Percentiles rank a stretch among this genome's conserved stretches.
Evolutionary conservation across 257 asterid genomes (phyloP).

Genomic region (Phtheirospermum japonicum): DNA sequence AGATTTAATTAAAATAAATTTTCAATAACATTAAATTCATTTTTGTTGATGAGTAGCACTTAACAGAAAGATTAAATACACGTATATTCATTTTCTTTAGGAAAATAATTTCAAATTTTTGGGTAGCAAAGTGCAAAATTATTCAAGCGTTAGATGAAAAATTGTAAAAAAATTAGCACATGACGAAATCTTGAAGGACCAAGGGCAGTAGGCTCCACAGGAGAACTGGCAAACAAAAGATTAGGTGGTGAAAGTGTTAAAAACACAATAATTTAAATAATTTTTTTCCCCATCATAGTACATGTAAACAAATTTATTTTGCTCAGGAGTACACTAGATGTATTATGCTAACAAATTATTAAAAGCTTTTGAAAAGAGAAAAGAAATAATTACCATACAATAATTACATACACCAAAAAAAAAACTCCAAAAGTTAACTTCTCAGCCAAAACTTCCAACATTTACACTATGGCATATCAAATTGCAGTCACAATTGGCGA

Average conservation of each 20-base stretch:
- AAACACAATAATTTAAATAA: not conserved
- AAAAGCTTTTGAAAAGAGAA: not conserved
- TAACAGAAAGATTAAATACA: not conserved
- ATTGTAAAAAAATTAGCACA: not conserved
- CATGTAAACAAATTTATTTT: not conserved
- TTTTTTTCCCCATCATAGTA: not conserved
- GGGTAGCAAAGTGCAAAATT: not conserved
- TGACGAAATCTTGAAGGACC: not conserved
- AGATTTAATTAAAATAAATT: too few relatives aligned
- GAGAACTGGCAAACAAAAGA: not conserved
- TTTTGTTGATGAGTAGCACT: not conserved
- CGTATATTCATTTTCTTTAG: not conserved
- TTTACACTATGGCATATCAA: not conserved
- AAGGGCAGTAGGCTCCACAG: not conserved
- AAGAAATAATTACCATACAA: too few relatives aligned
- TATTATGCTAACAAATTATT: not conserved
- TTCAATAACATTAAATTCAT: not conserved
- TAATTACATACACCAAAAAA: too few relatives aligned
- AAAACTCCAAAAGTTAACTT: too few relatives aligned
- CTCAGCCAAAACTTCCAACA: not conserved
- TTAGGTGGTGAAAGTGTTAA: not conserved
- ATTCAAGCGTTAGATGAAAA: not conserved
- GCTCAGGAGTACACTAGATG: not conserved
- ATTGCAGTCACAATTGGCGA: not conserved
- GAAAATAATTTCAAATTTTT: too few relatives aligned